Evolutionary conservation across 2,329 filamentous ascomycete species (phyloP).

Genomic region (Xylaria digitata): DNA sequence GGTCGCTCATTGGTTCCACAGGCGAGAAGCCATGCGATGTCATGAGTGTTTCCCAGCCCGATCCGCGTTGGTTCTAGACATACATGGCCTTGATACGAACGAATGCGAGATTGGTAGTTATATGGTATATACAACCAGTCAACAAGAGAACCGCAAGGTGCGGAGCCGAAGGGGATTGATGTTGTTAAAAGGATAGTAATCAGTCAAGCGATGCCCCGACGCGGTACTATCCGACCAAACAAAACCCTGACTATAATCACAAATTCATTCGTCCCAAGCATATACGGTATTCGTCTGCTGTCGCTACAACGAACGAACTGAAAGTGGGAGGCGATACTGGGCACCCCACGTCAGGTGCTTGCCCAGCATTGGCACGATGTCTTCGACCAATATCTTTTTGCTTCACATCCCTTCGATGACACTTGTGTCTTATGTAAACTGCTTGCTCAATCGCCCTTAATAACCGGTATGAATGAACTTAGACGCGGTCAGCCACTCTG

Average conservation of each 20-base stretch:
- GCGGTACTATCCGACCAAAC: background rate
- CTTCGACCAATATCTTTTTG: conserved; percentile 19
- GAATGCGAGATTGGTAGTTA: conserved; percentile 14
- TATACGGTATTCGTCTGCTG: background rate
- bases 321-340: background rate
- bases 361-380: conserved; percentile 26
- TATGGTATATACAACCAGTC: background rate
- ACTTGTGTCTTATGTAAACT: conserved; percentile 14
- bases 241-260: too few species aligned
- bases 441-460: conserved; percentile 7
- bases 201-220: background rate
- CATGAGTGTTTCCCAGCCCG: background rate
- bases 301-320: background rate
- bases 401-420: conserved; percentile 18
- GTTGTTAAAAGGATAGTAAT: background rate
- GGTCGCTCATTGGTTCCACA: conserved; percentile 45
- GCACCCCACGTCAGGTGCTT: conserved; percentile 20
- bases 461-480: background rate
- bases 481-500: background rate
- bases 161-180: background rate
- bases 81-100: background rate
- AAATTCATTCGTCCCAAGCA: too few species aligned
- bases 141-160: background rate
- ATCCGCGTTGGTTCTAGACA: background rate
- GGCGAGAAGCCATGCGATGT: background rate